These are phyloP conservation scores for Phytophthora europaea DNA, from an alignment of 352 stramenopile species.

Conservation along the genomic window DNA sequence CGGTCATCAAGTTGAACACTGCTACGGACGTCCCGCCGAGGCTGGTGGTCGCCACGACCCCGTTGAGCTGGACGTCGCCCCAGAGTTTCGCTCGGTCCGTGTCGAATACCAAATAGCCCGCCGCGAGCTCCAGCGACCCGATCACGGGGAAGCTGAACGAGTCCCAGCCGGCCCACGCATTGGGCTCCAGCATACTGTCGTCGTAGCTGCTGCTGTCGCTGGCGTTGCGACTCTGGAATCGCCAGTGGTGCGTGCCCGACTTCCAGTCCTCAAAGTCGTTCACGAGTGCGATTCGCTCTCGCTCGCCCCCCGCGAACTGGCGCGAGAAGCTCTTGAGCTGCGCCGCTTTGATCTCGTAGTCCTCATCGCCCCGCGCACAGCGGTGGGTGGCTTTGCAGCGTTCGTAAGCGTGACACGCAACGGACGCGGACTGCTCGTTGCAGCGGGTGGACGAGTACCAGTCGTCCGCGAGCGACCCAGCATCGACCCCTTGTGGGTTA, in stretches of 20 bases:
- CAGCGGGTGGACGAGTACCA: conserved; percentile 77
- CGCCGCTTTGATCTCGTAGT: conserved; percentile 89
- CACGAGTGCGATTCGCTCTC: conserved; percentile 80
- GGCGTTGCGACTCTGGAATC: conserved; percentile 32
- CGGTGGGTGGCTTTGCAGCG: conserved; percentile 96
- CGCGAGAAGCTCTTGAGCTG: conserved; percentile 81
- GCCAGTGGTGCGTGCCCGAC: conserved; percentile 83
- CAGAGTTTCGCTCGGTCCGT: conserved; percentile 64
- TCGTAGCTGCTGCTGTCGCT: conserved; percentile 15
- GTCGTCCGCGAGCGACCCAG: conserved; percentile 41
- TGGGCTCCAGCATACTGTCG: conserved; percentile 32
- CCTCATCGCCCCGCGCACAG: conserved; percentile 91
- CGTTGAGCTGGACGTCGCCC: conserved; percentile 69
- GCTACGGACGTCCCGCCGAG: conserved; percentile 89
- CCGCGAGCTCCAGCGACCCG: conserved; percentile 80
- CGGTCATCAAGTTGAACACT: conserved; percentile 97
- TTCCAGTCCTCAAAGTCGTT: conserved; percentile 98
- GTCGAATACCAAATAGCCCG: conserved; percentile 83
- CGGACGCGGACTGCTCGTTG: conserved; percentile 50
- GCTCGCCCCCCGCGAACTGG: conserved; percentile 83
- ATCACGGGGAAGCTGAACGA: conserved; percentile 75
- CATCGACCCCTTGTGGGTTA: not conserved
- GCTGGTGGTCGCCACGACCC: conserved; percentile 66
- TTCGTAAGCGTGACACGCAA: conserved; percentile 83
- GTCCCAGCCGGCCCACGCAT: conserved; percentile 52